Evolutionary conservation across 495 filamentous ascomycete species (phyloP), one percentile per base, ranked within the genome.

Genomic region (Penicillium mononematosum): DNA sequence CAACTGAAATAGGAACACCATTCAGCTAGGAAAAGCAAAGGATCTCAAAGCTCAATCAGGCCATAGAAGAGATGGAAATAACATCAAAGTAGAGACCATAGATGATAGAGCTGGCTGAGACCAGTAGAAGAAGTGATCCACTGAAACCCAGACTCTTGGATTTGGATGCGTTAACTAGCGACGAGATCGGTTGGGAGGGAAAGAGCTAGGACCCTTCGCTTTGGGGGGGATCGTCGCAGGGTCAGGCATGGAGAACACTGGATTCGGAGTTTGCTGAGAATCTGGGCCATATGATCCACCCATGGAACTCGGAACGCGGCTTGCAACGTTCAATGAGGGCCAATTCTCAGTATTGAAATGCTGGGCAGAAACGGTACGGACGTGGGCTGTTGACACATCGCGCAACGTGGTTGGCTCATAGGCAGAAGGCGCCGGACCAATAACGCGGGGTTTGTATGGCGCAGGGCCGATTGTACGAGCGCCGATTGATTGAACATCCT

Each of bases 391-490:
- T 39, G 36, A 4, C 16, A 39, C 2, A n/a, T 39, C 36, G 7
- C 36, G n/a, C 16, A 39, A 39, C 0, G 36, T 39, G 7, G 36
- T 39, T 17, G 6, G 36, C 36, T 39, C 36, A 39, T 39, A 39
- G 16, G n/a, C 16, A 0, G 36, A 39, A 7, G 36, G 36, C 3
- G 36, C 36, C 8, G 44, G 12, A 1, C 44, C 14, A n/a, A 27
- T 16, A n/a, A 25, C 14, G 14, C n/a, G 27, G 5, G 45, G 4
- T 14, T 6, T 34, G 29, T 48, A 48, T 32, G 50, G 50, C 4
- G 36, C 22, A 19, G 50, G 50, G 16, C 50, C 50, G 19, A 52
- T 31, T 7, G 24, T 42, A 36, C 50, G 50, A 22, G 31, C 50
- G 7, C 49, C 49, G 29, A n/a, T 20, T 29, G 50, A 10, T 9